A percentile compares a stretch with the other conserved stretches of the same genome.
Conservation (phyloP, 768 basidiomycete species). For the Paxillus rubicundulus region DNA sequence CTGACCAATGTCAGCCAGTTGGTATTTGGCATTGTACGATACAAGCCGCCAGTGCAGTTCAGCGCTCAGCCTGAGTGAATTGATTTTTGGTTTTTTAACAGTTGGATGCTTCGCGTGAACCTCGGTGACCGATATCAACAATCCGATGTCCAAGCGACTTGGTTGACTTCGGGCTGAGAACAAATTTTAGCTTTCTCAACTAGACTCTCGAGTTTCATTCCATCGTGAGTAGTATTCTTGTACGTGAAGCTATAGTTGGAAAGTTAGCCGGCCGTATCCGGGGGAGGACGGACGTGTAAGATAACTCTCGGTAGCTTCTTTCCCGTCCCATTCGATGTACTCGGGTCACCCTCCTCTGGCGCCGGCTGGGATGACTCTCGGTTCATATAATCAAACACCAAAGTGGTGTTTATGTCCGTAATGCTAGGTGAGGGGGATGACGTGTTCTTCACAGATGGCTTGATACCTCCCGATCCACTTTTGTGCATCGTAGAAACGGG, state of each 20-base stretch:
- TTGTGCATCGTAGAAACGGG: constrained; percentile 15
- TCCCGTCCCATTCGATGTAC: constrained; percentile 6
- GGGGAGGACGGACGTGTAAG: constrained; percentile 48
- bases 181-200: too few relatives aligned
- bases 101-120: neutral
- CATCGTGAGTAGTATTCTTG: neutral
- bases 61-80: too few relatives aligned
- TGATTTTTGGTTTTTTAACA: neutral
- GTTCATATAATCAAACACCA: neutral
- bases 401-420: neutral
- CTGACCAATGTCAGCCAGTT: too few relatives aligned
- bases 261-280: constrained; percentile 15
- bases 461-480: constrained; percentile 10
- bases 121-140: too few relatives aligned
- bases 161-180: too few relatives aligned
- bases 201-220: neutral
- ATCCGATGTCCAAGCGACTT: too few relatives aligned
- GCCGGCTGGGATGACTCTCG: neutral
- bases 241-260: neutral
- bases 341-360: neutral
- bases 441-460: constrained; percentile 1
- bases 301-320: constrained; percentile 57
- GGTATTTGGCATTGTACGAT: too few relatives aligned
- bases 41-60: neutral
- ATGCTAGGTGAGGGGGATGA: neutral